These are phyloP conservation scores for Corinectria fuckeliana DNA, from an alignment of 2,329 filamentous ascomycete genomes.

Conservation along the genomic window DNA sequence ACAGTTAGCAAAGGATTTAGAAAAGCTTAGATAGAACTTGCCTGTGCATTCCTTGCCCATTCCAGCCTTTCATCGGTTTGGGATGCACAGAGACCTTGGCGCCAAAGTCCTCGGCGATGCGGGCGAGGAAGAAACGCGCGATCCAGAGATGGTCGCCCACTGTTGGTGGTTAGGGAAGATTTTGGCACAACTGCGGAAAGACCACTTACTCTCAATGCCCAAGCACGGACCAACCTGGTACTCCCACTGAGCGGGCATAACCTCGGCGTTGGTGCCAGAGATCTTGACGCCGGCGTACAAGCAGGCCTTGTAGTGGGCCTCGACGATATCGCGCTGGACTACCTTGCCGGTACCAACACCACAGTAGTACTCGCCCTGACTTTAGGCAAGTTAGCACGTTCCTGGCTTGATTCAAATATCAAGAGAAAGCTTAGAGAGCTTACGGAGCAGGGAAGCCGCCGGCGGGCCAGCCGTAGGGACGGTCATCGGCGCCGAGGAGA, in stretches of 20 bases:
- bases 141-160: constrained; percentile 98
- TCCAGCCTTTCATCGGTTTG: constrained; percentile 75
- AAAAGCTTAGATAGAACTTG: background rate
- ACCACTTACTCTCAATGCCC: constrained; percentile 77
- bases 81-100: constrained; percentile 94
- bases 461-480: constrained; percentile 77
- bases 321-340: constrained; percentile 96
- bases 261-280: constrained; percentile 98
- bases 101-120: constrained; percentile 95
- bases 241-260: constrained; percentile 98
- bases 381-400: constrained; percentile 26
- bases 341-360: constrained; percentile 98
- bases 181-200: background rate
- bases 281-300: constrained; percentile 91
- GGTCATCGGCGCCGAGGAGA: constrained; percentile 75
- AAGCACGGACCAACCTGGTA: constrained; percentile 93
- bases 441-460: constrained; percentile 84
- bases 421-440: constrained; percentile 7
- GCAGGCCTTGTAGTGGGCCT: constrained; percentile 68
- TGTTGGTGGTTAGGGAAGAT: constrained; percentile 43
- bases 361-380: constrained; percentile 63
- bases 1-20: background rate
- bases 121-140: constrained; percentile 79
- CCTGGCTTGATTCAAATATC: background rate
- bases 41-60: constrained; percentile 83